phyloP scores from a whole-genome alignment of 202 grass and related monocot genomes.

The Setaria viridis region DNA sequence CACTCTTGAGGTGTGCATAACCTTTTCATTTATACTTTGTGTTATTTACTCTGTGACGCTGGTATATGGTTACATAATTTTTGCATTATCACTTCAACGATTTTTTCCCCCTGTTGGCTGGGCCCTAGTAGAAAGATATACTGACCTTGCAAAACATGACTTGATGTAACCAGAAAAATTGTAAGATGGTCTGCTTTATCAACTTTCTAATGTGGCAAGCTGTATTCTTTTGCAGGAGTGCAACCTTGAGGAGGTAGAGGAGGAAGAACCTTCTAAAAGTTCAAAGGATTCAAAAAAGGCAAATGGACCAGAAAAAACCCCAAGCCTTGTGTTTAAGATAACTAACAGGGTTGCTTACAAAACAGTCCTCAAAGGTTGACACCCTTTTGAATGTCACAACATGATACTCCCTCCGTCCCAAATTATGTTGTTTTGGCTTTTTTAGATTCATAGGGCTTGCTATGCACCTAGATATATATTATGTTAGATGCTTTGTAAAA shows the following conservation, averaged over 20 bases:
- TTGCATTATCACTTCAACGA: neutral
- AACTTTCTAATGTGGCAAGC: neutral
- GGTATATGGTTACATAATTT: constrained; percentile 1
- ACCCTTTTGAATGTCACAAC: constrained; percentile 9
- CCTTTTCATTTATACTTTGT: constrained; percentile 29
- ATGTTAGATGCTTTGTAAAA: no score
- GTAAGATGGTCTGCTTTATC: constrained; percentile 13
- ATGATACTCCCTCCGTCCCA: neutral
- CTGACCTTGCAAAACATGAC: constrained; percentile 10
- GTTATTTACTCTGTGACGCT: constrained; percentile 14
- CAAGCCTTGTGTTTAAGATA: constrained; percentile 91
- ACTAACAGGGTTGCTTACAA: constrained; percentile 97
- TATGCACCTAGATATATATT: no score
- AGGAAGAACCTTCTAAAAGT: constrained; percentile 91
- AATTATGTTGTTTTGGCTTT: no score
- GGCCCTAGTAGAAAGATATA: neutral
- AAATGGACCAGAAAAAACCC: constrained; percentile 76
- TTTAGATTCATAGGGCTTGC: neutral
- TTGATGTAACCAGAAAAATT: constrained; percentile 20
- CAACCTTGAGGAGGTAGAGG: constrained; percentile 94
- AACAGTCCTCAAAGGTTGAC: constrained; percentile 95
- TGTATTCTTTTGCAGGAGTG: constrained; percentile 70
- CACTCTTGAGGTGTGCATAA: constrained; percentile 77
- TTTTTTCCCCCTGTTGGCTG: neutral
- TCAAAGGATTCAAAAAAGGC: constrained; percentile 92